phyloP scores from a whole-genome alignment of 2,329 filamentous ascomycete genomes.

The Colletotrichum sp. region DNA sequence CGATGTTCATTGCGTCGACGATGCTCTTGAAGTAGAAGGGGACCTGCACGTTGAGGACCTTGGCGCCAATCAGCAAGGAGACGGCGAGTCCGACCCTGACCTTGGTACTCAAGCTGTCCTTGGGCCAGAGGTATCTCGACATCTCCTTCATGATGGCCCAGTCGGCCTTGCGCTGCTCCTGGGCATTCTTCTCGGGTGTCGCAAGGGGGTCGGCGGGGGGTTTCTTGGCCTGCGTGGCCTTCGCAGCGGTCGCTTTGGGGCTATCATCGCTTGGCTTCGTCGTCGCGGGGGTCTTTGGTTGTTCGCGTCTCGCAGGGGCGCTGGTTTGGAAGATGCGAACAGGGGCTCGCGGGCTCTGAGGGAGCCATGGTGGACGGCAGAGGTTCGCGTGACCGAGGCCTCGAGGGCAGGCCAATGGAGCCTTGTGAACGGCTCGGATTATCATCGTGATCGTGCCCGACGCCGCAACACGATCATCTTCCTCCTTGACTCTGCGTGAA shows the following conservation, averaged over 20 bases:
- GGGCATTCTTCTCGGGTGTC: slow-evolving; percentile 69
- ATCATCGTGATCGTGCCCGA: slow-evolving; percentile 20
- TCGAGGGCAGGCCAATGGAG: slow-evolving; percentile 17
- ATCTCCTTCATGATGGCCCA: slow-evolving; percentile 99
- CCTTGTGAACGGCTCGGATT: slow-evolving; percentile 18
- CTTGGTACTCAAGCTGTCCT: slow-evolving; percentile 82
- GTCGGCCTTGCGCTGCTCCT: slow-evolving; percentile 94
- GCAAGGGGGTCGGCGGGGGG: slow-evolving; percentile 60
- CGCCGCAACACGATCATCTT: slow-evolving; percentile 19
- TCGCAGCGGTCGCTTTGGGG: neutral
- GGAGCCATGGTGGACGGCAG: slow-evolving; percentile 18
- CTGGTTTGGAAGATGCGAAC: slow-evolving; percentile 23
- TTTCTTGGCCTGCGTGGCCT: slow-evolving; percentile 14
- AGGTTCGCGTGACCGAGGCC: neutral
- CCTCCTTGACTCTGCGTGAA: neutral
- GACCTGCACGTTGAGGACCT: slow-evolving; percentile 96
- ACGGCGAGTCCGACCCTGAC: slow-evolving; percentile 87
- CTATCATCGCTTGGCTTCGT: neutral
- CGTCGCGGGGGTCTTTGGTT: neutral
- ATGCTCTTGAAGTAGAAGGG: slow-evolving; percentile 99
- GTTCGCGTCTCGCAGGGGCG: slow-evolving; percentile 12
- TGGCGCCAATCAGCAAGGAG: slow-evolving; percentile 82
- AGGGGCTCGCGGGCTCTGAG: slow-evolving; percentile 9
- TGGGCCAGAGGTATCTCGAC: slow-evolving; percentile 95
- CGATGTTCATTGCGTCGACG: slow-evolving; percentile 96